Evolutionary conservation across 495 filamentous ascomycete genomes (phyloP).

Genomic region (Aspergillus haitiensis): DNA sequence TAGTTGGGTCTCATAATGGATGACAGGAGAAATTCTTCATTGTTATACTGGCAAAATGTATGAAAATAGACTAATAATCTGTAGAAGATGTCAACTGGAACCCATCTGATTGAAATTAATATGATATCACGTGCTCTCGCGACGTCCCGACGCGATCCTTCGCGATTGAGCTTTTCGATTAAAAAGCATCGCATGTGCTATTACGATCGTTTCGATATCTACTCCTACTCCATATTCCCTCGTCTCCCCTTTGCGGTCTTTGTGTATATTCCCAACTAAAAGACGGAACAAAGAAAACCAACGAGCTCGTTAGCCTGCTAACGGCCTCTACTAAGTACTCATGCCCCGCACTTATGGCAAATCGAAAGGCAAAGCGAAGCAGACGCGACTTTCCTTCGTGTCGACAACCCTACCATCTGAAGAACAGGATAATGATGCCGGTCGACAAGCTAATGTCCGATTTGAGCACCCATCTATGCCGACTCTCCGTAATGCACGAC

Average conservation of each 20-base stretch:
- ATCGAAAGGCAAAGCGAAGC: constrained; percentile 46
- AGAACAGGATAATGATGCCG: constrained; percentile 18
- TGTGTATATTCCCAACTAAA: too few relatives aligned
- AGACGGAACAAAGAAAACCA: background rate
- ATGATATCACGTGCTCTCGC: constrained; percentile 29
- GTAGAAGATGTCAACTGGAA: background rate
- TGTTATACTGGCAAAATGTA: background rate
- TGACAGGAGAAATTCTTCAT: background rate
- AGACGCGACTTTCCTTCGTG: constrained; percentile 50
- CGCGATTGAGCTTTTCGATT: constrained; percentile 14
- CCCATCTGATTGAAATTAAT: background rate
- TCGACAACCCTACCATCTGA: constrained; percentile 28
- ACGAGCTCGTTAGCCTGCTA: constrained; percentile 9
- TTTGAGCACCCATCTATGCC: constrained; percentile 41
- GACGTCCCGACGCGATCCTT: constrained; percentile 24
- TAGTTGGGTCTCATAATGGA: background rate
- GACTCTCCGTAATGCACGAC: constrained; percentile 21
- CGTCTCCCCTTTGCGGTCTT: too few relatives aligned
- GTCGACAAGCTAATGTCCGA: constrained; percentile 40
- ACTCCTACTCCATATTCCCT: too few relatives aligned
- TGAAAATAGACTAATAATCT: background rate
- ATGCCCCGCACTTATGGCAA: constrained; percentile 46
- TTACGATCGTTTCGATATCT: too few relatives aligned
- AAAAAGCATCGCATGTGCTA: background rate
- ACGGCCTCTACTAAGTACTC: background rate